Base-by-base conservation (phyloP, 2,329 filamentous ascomycete species). In the Calonectria leucothoes region DNA sequence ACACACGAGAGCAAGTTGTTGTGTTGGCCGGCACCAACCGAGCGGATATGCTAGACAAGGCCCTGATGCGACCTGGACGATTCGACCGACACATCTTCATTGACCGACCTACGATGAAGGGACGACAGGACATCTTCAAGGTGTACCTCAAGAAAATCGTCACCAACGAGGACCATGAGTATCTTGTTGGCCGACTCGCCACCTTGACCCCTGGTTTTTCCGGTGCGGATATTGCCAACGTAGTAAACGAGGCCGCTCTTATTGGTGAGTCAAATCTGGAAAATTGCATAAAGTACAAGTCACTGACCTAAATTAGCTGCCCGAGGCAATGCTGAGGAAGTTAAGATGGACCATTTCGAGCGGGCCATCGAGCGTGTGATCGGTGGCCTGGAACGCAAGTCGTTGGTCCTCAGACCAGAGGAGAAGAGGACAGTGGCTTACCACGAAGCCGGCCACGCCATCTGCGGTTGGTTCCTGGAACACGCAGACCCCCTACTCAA, bases 351-450 rank as follows among this genome's bases (percentile, higher is more conserved):
- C 59, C 96, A 99, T 86, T 99, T 99, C 80, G 97, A 99, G 86
- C 94, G 97, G 85, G 97, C 97, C 59, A 98, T 99, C 80, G 97
- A 99, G 87, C 95, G 97, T 85, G 96, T 98, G 66, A 93, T 99
- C 81, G 97, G 96, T 82, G 97, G 97, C 81, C 90, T 99, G 10
- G 97, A 99, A 88, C 98, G 98, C 91, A 98, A 98, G 86, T 98
- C 96, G 0, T 89, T 98, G 51, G 96, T 99, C 42, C 92, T 99
- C 69, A 95, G 93, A 78, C 96, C 97, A 1, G 92, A 95, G 80
- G 97, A 99, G 88, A 98, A 98, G 91, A 94, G 91, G 83, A 97
- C 95, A 17, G 97, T 98, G 52, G 97, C 97, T 6, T 99, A 99
- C 85, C 97, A 99, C 86, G 97, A 99, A 88, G 97, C 97, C 39